Conservation (phyloP, 2,329 filamentous ascomycete species). For the Bimuria novae-zelandiae region DNA sequence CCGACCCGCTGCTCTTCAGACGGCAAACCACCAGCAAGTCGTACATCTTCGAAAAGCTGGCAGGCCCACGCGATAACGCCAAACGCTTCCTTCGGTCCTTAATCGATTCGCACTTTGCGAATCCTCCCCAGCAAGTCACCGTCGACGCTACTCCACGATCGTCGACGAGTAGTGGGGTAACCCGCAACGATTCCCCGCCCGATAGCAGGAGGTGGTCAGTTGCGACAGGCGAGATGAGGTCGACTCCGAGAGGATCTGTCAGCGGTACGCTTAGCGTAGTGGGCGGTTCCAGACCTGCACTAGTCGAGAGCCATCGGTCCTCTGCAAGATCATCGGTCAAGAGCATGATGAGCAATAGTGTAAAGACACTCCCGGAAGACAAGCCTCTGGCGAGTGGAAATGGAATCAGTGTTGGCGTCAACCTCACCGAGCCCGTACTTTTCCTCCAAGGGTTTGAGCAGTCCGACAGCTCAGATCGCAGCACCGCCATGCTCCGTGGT, state of each 20-base stretch:
- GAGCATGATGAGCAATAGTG: slow-evolving; percentile 37
- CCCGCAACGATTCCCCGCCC: slow-evolving; percentile 33
- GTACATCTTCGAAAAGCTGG: slow-evolving; percentile 53
- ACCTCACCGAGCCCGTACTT: slow-evolving; percentile 78
- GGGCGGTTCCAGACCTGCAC: slow-evolving; percentile 46
- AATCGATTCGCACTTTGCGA: slow-evolving; percentile 44
- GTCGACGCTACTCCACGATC: slow-evolving; percentile 29
- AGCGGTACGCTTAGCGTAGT: slow-evolving; percentile 40
- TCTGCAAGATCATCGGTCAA: slow-evolving; percentile 41
- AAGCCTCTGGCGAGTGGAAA: slow-evolving; percentile 81
- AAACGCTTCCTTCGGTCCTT: slow-evolving; percentile 56
- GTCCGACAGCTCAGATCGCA: slow-evolving; percentile 64
- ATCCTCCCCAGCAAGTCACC: slow-evolving; percentile 24
- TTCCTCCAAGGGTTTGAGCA: slow-evolving; percentile 81
- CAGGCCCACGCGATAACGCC: slow-evolving; percentile 54
- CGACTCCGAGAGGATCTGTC: slow-evolving; percentile 47
- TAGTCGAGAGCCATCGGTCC: slow-evolving; percentile 48
- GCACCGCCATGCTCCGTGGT: slow-evolving; percentile 82
- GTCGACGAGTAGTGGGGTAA: slow-evolving; percentile 36
- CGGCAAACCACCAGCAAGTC: slow-evolving; percentile 41
- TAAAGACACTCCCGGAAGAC: slow-evolving; percentile 49
- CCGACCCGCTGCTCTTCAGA: slow-evolving; percentile 43
- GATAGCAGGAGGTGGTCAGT: slow-evolving; percentile 32
- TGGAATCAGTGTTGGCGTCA: slow-evolving; percentile 73
- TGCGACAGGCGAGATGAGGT: slow-evolving; percentile 44